Conservation (phyloP, 192 early-diverging fungal genomes). For the Linnemannia hyalina region DNA sequence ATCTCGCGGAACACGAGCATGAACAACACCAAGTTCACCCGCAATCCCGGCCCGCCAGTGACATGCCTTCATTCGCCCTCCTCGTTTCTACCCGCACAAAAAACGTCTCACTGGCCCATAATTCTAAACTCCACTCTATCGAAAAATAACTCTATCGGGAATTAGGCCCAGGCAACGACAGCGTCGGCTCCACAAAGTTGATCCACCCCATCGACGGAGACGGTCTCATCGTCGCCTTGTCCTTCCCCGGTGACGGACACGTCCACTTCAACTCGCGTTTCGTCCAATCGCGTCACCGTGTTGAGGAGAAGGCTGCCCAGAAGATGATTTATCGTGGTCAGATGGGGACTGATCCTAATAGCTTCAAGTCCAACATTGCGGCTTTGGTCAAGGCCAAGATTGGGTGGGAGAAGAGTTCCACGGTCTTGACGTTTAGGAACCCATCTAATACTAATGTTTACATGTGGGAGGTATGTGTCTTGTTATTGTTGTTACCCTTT, state of each 20-base stretch:
- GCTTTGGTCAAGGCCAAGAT: constrained; percentile 38
- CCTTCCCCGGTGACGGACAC: constrained; percentile 45
- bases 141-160: background rate
- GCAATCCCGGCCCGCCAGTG: background rate
- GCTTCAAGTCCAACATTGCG: constrained; percentile 29
- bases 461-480: constrained; percentile 46
- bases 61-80: background rate
- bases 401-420: constrained; percentile 45
- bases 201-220: constrained; percentile 50
- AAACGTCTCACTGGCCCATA: too few relatives aligned
- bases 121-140: background rate
- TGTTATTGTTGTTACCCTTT: background rate
- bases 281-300: constrained; percentile 47
- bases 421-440: constrained; percentile 48
- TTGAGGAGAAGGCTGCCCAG: constrained; percentile 36
- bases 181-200: constrained; percentile 33
- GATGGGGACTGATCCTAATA: constrained; percentile 52
- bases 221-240: constrained; percentile 37
- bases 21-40: background rate
- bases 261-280: constrained; percentile 55
- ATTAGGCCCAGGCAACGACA: constrained; percentile 46
- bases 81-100: too few relatives aligned
- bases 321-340: constrained; percentile 53
- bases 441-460: constrained; percentile 54
- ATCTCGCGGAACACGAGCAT: background rate